phyloP scores from a whole-genome alignment of 2,329 filamentous ascomycete species.

The Paecilomyces formosus region DNA sequence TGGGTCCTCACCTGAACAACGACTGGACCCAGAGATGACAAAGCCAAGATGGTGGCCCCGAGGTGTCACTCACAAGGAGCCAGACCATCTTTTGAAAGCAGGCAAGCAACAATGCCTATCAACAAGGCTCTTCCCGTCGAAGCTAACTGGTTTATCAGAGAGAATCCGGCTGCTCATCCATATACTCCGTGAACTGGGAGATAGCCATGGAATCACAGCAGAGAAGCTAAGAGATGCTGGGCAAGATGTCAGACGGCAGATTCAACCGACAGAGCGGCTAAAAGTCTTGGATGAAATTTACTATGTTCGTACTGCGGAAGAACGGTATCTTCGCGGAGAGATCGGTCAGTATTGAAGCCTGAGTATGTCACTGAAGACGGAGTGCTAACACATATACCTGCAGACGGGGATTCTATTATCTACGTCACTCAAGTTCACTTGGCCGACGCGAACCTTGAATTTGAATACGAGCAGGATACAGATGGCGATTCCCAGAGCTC shows the following conservation, averaged over 20 bases:
- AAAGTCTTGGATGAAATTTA: conserved; percentile 35
- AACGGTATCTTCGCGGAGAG: conserved; percentile 28
- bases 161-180: conserved; percentile 32
- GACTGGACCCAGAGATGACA: conserved; percentile 30
- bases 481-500: not conserved
- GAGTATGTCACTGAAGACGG: not conserved
- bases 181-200: conserved; percentile 30
- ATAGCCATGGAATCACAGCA: conserved; percentile 28
- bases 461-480: conserved; percentile 7
- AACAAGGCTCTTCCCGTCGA: not conserved
- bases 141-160: conserved; percentile 15
- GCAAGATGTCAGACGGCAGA: conserved; percentile 30
- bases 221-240: conserved; percentile 32
- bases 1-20: conserved; percentile 15
- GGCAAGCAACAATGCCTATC: conserved; percentile 20
- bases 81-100: conserved; percentile 36
- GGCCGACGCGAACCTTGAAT: conserved; percentile 12
- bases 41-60: conserved; percentile 33
- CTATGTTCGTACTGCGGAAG: conserved; percentile 30
- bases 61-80: conserved; percentile 36
- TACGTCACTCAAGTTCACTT: conserved; percentile 21
- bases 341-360: conserved; percentile 20
- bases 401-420: conserved; percentile 21
- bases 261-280: conserved; percentile 25
- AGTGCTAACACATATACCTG: not conserved